Evolutionary conservation across 352 stramenopile genomes (phyloP).

Genomic region (Phytophthora macrochlamydospora): DNA sequence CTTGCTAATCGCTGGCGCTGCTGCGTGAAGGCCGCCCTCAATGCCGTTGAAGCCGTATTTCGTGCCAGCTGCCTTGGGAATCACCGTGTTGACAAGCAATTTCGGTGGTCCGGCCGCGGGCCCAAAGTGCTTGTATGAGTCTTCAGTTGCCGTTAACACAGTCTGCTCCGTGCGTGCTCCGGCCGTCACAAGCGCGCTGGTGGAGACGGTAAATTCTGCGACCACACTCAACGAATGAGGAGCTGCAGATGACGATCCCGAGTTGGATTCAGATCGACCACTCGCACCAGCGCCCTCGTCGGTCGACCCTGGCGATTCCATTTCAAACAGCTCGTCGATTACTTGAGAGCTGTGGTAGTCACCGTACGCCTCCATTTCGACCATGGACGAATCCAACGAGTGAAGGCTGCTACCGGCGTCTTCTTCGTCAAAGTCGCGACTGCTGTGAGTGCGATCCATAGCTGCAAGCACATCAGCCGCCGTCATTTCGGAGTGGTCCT

Average conservation of each 20-base stretch:
- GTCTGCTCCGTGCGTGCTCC: slow-evolving; percentile 69
- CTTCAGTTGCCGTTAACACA: slow-evolving; percentile 59
- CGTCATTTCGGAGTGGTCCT: slow-evolving; percentile 79
- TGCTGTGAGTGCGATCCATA: slow-evolving; percentile 64
- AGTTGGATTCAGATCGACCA: slow-evolving; percentile 36
- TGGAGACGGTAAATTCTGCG: slow-evolving; percentile 79
- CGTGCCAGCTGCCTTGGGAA: slow-evolving; percentile 64
- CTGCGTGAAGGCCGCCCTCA: slow-evolving; percentile 50
- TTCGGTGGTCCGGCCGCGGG: slow-evolving; percentile 62
- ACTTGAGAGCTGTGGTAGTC: slow-evolving; percentile 47
- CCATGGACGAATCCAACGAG: slow-evolving; percentile 58
- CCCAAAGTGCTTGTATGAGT: slow-evolving; percentile 79
- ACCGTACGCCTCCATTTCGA: slow-evolving; percentile 44
- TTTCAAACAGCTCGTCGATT: slow-evolving; percentile 85
- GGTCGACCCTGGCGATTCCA: slow-evolving; percentile 65
- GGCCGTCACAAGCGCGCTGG: slow-evolving; percentile 60
- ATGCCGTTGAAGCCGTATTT: slow-evolving; percentile 72
- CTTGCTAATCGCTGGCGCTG: slow-evolving; percentile 73
- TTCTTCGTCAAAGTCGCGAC: slow-evolving; percentile 34
- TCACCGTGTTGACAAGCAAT: slow-evolving; percentile 80
- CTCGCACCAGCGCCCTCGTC: slow-evolving; percentile 35
- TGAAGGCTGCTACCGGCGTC: slow-evolving; percentile 38
- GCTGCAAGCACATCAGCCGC: slow-evolving; percentile 72
- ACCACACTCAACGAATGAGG: slow-evolving; percentile 59
- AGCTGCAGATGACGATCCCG: slow-evolving; percentile 16